Evolutionary conservation across 176 grass and related monocot species (phyloP).

Genomic region (Carex pumila): DNA sequence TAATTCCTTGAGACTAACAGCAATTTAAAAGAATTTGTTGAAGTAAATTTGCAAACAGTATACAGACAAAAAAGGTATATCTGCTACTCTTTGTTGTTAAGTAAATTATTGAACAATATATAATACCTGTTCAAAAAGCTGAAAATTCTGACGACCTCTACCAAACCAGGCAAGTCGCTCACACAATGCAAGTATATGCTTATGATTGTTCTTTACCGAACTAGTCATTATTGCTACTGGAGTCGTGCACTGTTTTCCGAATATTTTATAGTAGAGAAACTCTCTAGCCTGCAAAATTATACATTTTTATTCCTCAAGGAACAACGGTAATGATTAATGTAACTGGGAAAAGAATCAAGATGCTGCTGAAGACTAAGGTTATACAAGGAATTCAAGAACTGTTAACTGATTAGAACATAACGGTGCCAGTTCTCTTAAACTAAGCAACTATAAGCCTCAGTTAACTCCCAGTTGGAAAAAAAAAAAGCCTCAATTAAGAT

Average conservation of each 20-base stretch:
- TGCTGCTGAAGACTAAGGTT: background rate
- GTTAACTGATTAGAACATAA: background rate
- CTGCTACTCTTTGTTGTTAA: background rate
- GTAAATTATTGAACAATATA: background rate
- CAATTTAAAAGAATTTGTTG: background rate
- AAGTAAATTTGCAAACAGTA: background rate
- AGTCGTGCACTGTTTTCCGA: slow-evolving; percentile 76
- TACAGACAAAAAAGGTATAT: background rate
- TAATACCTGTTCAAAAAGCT: slow-evolving; percentile 85
- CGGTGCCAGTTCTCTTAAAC: background rate
- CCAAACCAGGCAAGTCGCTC: slow-evolving; percentile 87
- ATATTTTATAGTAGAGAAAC: slow-evolving; percentile 92
- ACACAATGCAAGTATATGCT: slow-evolving; percentile 69
- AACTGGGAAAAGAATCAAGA: background rate
- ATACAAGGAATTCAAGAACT: background rate
- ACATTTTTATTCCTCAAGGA: background rate
- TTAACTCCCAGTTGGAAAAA: background rate
- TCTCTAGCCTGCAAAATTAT: slow-evolving; percentile 73
- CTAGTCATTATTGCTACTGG: slow-evolving; percentile 98
- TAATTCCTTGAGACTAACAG: background rate
- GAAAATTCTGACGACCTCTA: slow-evolving; percentile 72
- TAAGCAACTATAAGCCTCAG: background rate
- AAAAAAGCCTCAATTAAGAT: background rate
- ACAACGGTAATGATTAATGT: background rate
- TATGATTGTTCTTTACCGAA: slow-evolving; percentile 94